phyloP scores from a whole-genome alignment of 2,329 filamentous ascomycete genomes.

The Beauveria sp. region DNA sequence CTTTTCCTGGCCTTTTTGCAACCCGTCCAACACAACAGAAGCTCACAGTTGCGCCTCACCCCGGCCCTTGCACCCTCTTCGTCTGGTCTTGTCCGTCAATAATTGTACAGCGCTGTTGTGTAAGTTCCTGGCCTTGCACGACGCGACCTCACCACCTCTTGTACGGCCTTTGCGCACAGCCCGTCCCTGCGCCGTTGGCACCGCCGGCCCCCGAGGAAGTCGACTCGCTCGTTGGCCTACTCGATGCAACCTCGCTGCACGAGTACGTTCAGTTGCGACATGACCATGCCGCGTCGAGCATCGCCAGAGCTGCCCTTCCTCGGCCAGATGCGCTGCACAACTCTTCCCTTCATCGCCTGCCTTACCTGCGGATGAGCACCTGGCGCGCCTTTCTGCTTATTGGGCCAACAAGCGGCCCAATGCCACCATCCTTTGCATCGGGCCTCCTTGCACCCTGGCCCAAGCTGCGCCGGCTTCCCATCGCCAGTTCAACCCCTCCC shows the following conservation, averaged over 20 bases:
- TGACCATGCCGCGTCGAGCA: background rate
- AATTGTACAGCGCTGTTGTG: constrained; percentile 6
- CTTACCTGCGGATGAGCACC: background rate
- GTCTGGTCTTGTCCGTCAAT: background rate
- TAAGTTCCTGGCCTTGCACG: background rate
- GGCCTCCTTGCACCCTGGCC: background rate
- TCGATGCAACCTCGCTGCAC: background rate
- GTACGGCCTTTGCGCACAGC: background rate
- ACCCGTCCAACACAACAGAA: constrained; percentile 1
- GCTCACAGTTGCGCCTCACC: constrained; percentile 1
- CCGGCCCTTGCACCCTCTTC: background rate
- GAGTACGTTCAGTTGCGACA: background rate
- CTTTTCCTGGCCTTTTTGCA: constrained; percentile 6
- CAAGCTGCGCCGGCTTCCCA: background rate
- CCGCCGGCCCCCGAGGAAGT: background rate
- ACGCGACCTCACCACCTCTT: background rate
- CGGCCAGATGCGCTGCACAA: background rate
- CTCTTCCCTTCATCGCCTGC: background rate
- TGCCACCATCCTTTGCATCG: background rate
- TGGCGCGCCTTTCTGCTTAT: background rate
- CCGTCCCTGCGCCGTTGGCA: background rate
- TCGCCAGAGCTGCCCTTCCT: background rate
- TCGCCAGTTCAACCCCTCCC: background rate
- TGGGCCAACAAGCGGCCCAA: constrained; percentile 11
- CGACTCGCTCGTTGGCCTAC: background rate